A percentile compares a stretch with the other conserved stretches of the same genome.
Conservation (phyloP, 2,329 filamentous ascomycete species). For the Thielaviopsis ethacetica region DNA sequence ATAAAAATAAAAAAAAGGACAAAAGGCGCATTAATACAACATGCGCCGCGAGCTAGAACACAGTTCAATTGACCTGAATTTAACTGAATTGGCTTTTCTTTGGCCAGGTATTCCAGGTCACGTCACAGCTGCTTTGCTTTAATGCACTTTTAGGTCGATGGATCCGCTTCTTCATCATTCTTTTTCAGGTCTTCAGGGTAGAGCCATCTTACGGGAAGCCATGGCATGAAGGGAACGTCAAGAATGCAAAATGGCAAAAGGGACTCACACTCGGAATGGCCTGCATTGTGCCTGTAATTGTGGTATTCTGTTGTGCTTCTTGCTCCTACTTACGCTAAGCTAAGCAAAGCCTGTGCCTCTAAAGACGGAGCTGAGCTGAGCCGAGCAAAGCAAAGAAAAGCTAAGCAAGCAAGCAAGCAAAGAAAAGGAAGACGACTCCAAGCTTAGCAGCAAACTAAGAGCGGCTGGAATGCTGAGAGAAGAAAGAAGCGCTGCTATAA, state of each 20-base stretch:
- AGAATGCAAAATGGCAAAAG: slow-evolving; percentile 8
- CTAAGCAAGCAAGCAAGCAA: not conserved
- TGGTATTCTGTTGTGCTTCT: not conserved
- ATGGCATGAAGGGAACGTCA: slow-evolving; percentile 7
- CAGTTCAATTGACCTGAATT: not conserved
- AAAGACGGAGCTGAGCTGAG: not conserved
- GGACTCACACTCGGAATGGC: slow-evolving; percentile 34
- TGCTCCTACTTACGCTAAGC: not conserved
- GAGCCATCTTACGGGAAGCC: not conserved
- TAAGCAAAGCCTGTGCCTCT: not conserved
- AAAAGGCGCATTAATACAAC: not conserved
- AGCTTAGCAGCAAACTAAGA: not conserved
- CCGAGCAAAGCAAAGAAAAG: not conserved
- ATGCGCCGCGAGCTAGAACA: not conserved
- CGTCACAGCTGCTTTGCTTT: not conserved
- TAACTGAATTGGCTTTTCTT: not conserved
- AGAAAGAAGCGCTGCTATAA: not conserved
- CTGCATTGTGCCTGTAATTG: slow-evolving; percentile 28
- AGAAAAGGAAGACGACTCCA: not conserved
- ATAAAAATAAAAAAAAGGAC: too few relatives aligned
- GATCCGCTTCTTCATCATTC: not conserved
- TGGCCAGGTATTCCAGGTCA: not conserved
- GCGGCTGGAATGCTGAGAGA: not conserved
- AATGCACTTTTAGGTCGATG: not conserved
- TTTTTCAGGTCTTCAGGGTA: not conserved